Evolutionary conservation across 441 rosid species (phyloP).

Genomic region (Capsella rubella): DNA sequence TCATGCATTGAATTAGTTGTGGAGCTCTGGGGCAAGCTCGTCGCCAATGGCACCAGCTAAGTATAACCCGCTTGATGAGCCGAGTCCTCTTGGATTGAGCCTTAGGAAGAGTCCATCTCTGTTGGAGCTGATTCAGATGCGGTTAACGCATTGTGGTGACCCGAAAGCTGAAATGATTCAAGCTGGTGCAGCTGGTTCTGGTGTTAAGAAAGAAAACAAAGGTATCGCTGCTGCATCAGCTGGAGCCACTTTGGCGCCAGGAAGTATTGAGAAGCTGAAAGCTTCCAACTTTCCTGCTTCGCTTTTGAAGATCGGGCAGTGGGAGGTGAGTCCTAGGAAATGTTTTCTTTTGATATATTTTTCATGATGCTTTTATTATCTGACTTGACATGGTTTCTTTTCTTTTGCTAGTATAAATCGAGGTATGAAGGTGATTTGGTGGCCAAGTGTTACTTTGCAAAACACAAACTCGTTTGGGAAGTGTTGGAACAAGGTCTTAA

Average conservation of each 20-base stretch:
- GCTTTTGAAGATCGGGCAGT: slow-evolving; percentile 74
- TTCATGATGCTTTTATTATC: slow-evolving; percentile 14
- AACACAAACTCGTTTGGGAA: slow-evolving; percentile 99
- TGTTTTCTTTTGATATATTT: slow-evolving; percentile 7
- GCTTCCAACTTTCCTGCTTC: slow-evolving; percentile 97
- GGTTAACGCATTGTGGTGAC: slow-evolving; percentile 68
- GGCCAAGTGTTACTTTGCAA: slow-evolving; percentile 97
- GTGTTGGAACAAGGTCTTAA: slow-evolving; percentile 94
- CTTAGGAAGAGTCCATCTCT: slow-evolving; percentile 97
- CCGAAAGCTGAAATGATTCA: slow-evolving; percentile 38
- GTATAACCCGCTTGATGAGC: slow-evolving; percentile 91
- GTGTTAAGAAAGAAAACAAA: slow-evolving; percentile 63
- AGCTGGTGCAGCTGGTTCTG: slow-evolving; percentile 43
- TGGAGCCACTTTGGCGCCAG: slow-evolving; percentile 36
- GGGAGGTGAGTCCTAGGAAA: slow-evolving; percentile 72
- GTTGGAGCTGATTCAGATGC: slow-evolving; percentile 94
- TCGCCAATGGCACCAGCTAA: slow-evolving; percentile 60
- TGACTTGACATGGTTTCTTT: slow-evolving; percentile 17
- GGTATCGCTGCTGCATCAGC: slow-evolving; percentile 28
- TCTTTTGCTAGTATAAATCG: slow-evolving; percentile 70
- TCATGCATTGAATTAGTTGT: slow-evolving; percentile 46
- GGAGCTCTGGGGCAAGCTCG: slow-evolving; percentile 70
- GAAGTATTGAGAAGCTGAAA: slow-evolving; percentile 78
- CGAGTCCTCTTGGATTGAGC: slow-evolving; percentile 91
- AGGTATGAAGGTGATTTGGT: slow-evolving; percentile 98